Evolutionary conservation across 139 green algal species (phyloP).

Genomic region (Micractinium sp.): DNA sequence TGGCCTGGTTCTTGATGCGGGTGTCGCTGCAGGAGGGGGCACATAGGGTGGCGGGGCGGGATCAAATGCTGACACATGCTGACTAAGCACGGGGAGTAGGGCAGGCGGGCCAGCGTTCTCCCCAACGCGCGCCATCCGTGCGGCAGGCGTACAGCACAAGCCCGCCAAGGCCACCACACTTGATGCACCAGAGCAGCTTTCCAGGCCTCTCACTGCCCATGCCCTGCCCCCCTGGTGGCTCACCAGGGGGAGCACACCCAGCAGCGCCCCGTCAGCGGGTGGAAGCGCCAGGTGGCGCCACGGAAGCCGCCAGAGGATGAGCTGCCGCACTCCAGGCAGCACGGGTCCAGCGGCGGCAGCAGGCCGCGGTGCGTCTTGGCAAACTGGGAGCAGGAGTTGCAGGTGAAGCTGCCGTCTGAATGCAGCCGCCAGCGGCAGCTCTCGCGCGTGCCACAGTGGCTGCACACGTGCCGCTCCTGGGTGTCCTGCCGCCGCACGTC

Average conservation of each 20-base stretch:
- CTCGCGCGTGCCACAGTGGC: neutral
- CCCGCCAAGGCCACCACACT: too few species aligned
- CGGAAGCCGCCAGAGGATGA: neutral
- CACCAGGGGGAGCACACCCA: neutral
- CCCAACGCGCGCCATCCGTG: too few species aligned
- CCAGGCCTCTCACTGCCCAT: too few species aligned
- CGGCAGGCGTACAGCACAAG: neutral
- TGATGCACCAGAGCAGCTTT: too few species aligned
- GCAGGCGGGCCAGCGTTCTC: too few species aligned
- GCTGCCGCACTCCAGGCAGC: slow-evolving; percentile 6
- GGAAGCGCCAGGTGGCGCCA: slow-evolving; percentile 3
- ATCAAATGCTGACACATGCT: too few species aligned
- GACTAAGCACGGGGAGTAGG: too few species aligned
- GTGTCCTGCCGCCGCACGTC: neutral
- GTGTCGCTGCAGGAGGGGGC: too few species aligned
- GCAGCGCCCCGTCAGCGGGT: neutral
- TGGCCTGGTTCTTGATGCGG: neutral
- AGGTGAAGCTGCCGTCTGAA: neutral
- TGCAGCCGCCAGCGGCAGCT: neutral
- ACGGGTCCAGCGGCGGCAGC: neutral
- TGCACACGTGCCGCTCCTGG: neutral
- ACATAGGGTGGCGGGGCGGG: too few species aligned
- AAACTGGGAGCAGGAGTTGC: neutral
- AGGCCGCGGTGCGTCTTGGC: slow-evolving; percentile 1
- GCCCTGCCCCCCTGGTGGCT: neutral